These are phyloP conservation scores for Mucor saturninus DNA, from an alignment of 371 early-diverging fungal species.

Conservation along the genomic window DNA sequence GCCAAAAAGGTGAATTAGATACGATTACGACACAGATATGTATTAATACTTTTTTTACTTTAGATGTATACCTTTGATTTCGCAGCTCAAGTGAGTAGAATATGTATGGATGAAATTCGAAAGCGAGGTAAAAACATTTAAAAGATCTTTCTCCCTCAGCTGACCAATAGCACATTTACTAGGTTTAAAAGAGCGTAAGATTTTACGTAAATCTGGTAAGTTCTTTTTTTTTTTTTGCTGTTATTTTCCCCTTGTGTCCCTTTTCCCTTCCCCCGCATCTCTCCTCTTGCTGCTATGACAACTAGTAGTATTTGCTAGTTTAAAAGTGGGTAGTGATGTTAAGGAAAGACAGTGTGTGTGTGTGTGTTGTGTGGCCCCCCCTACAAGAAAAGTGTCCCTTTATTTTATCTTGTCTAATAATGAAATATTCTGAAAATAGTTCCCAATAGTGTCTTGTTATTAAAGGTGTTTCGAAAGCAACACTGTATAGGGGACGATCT, in stretches of 20 bases:
- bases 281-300: neutral
- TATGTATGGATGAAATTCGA: slow-evolving; percentile 52
- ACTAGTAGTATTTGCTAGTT: neutral
- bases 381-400: slow-evolving; percentile 1
- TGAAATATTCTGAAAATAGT: slow-evolving; percentile 21
- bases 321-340: neutral
- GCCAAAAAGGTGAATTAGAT: neutral
- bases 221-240: neutral
- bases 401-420: slow-evolving; percentile 1
- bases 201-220: slow-evolving; percentile 52
- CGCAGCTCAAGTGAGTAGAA: slow-evolving; percentile 42
- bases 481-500: slow-evolving; percentile 44
- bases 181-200: slow-evolving; percentile 52
- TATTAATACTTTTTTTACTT: too few species aligned
- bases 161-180: neutral
- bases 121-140: slow-evolving; percentile 35
- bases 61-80: slow-evolving; percentile 41
- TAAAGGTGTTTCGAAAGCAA: slow-evolving; percentile 48
- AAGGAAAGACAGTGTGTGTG: too few species aligned
- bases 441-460: slow-evolving; percentile 47
- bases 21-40: neutral
- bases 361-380: neutral
- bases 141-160: neutral
- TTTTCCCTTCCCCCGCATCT: neutral
- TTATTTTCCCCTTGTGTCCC: neutral